These are phyloP conservation scores for Raphanus hybrid DNA, from an alignment of 441 rosid genomes.

Conservation along the genomic window DNA sequence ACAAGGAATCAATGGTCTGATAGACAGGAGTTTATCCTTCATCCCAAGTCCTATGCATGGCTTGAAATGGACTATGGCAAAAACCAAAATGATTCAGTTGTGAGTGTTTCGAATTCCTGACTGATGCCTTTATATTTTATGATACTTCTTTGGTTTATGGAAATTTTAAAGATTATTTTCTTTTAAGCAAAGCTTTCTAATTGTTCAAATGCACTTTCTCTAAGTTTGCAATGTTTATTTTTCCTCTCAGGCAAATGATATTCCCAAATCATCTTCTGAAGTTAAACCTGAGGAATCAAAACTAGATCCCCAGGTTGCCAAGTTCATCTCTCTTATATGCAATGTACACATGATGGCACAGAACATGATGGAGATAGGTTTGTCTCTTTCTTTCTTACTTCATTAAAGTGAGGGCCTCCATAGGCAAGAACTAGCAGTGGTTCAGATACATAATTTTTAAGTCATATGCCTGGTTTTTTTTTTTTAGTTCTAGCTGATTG, in stretches of 20 bases:
- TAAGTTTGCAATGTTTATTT: neutral
- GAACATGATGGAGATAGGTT: constrained; percentile 95
- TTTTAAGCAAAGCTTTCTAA: neutral
- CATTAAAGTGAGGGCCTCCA: constrained; percentile 3
- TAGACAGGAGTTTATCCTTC: constrained; percentile 58
- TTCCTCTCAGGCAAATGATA: constrained; percentile 49
- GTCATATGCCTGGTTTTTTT: neutral
- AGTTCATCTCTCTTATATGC: constrained; percentile 85
- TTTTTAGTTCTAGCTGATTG: neutral
- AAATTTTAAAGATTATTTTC: neutral
- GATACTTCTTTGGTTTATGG: neutral
- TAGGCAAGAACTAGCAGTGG: neutral
- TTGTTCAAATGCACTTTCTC: constrained; percentile 16
- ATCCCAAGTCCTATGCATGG: constrained; percentile 73
- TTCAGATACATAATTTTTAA: neutral
- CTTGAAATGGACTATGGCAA: constrained; percentile 82
- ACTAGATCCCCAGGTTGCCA: constrained; percentile 70
- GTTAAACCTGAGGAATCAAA: constrained; percentile 67
- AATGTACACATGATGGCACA: constrained; percentile 90
- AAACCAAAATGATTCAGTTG: constrained; percentile 51
- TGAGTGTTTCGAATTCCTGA: constrained; percentile 34
- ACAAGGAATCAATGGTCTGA: constrained; percentile 68
- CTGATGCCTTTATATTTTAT: constrained; percentile 2
- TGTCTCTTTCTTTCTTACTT: constrained; percentile 18
- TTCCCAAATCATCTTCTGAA: constrained; percentile 43